phyloP scores from a whole-genome alignment of 140 eudicot species.

The Oenanthe javanica region DNA sequence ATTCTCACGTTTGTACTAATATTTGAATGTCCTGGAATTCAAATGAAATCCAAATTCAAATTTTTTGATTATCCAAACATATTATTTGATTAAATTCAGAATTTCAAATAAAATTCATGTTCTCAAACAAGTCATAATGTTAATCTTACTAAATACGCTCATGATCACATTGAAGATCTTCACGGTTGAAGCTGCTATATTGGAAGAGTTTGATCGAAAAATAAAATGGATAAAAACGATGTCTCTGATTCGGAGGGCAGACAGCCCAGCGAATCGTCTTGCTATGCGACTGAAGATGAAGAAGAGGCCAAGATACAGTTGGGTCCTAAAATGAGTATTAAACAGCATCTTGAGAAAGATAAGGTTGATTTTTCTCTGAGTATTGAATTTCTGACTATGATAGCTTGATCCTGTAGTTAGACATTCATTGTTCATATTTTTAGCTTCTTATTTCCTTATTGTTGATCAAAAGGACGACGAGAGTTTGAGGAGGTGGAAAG shows the following conservation, averaged over 20 bases:
- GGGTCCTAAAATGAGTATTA: conserved; percentile 74
- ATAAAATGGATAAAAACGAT: conserved; percentile 23
- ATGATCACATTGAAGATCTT: neutral
- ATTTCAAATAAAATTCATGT: too few species aligned
- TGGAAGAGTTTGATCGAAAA: neutral
- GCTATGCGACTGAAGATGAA: conserved; percentile 64
- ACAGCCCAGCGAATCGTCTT: conserved; percentile 41
- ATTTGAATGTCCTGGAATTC: too few species aligned
- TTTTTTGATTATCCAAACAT: too few species aligned
- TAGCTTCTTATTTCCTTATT: neutral
- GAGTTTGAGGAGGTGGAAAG: conserved; percentile 11
- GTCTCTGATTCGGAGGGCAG: conserved; percentile 34
- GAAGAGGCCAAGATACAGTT: conserved; percentile 51
- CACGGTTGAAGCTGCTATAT: neutral
- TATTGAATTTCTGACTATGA: neutral
- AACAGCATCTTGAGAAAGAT: conserved; percentile 71
- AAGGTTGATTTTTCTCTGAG: conserved; percentile 34
- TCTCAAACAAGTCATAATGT: neutral
- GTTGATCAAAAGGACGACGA: neutral
- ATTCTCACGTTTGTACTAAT: too few species aligned
- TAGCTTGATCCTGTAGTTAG: neutral
- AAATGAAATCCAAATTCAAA: too few species aligned
- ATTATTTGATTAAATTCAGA: too few species aligned
- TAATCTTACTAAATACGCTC: neutral
- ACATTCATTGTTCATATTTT: neutral